Evolutionary conservation across 163 green algal species (phyloP), one percentile per base, ranked within the genome.

Genomic region (Chlorella variabilis): DNA sequence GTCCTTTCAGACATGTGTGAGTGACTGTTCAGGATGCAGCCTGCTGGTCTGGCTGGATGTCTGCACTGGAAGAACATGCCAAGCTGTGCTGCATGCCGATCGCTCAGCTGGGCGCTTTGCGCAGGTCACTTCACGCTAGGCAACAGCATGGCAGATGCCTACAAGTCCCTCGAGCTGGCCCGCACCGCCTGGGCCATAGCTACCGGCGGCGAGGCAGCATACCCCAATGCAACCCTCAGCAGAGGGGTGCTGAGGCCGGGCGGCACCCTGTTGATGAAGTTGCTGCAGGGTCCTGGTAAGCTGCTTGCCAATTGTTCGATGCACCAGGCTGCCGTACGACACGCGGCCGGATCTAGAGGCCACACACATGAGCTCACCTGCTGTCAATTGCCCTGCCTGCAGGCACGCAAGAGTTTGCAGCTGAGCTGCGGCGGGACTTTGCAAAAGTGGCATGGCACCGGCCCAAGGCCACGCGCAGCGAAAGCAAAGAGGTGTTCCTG

Each of bases 201-300:
- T 23, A 87, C 91, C 2, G 91, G 88, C 42, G 89, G 86, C 3
- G 83, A 91, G 9, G 41, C 36, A 6, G 21, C 62, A 39, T 61
- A 70, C 13, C 63, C 48, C 11, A 62, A 71, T 20, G 6, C 49
- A 56, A 49, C 77, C 2, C 62, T 51, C 5, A 67, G 91, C 41
- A 80, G 66, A 17, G 93, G 92, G 15, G 86, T 95, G 59, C 85
- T 98, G 11, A 84, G 83, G 45, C 88, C 90, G 2, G 89, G 89
- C 0, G 94, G 94, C 25, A 86, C 82, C 68, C 65, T 98, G n/a
- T 90, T 97, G 0, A 93, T 97, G 88, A 98, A 98, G 87, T 76
- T 96, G 15, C 92, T 95, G 51, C 88, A 96, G 78, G 89, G 58
- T 6, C 33, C 45, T 36, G 59, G 41, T 68, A 59, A 6, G 65